These are phyloP conservation scores for Plasmodium gonderi DNA, from an alignment of 169 alveolate species.

Conservation along the genomic window DNA sequence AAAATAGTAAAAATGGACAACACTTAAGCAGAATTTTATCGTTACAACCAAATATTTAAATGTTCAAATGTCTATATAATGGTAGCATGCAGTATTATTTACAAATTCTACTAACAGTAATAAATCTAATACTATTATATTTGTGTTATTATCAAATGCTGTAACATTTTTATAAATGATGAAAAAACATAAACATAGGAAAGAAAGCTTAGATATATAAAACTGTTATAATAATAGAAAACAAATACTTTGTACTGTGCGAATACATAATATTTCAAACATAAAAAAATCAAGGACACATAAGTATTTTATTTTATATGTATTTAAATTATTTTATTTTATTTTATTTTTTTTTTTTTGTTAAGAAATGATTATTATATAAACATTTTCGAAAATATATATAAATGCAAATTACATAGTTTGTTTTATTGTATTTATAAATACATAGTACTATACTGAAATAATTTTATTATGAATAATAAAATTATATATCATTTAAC, in stretches of 20 bases:
- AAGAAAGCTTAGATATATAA: background rate
- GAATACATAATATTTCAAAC: background rate
- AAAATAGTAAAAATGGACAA: background rate
- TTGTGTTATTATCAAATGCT: background rate
- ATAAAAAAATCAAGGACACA: background rate
- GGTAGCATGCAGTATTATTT: background rate
- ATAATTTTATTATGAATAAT: too few species aligned
- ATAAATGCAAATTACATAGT: background rate
- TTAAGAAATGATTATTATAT: background rate
- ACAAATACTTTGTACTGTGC: background rate
- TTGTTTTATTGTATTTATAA: background rate
- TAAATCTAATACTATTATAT: background rate
- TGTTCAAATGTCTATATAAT: background rate
- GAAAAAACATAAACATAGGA: background rate
- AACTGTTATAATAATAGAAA: background rate
- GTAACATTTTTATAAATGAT: background rate
- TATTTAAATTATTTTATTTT: background rate
- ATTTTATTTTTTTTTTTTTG: too few species aligned
- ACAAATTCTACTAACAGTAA: background rate
- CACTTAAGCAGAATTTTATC: background rate
- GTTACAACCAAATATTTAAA: background rate
- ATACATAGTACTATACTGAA: background rate
- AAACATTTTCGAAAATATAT: too few species aligned
- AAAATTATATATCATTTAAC: background rate
- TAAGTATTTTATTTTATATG: background rate